Percentiles rank a stretch among this genome's conserved stretches.
These are phyloP conservation scores for Hortiboletus campestris DNA, from an alignment of 768 basidiomycete genomes.

Conservation along the genomic window DNA sequence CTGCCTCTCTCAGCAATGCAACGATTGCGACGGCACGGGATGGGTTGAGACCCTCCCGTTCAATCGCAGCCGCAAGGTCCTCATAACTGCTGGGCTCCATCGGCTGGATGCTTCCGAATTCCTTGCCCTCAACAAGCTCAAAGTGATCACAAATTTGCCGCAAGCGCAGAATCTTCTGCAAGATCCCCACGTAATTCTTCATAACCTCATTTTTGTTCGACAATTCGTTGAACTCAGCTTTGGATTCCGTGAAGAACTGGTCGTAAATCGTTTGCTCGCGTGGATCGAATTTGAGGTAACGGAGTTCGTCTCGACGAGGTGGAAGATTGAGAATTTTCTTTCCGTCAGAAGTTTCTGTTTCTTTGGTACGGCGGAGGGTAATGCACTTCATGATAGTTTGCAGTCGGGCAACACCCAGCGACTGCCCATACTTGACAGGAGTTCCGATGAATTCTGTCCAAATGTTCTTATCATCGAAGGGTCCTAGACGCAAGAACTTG, in stretches of 20 bases:
- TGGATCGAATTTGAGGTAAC: slow-evolving; percentile 78
- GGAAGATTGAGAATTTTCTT: slow-evolving; percentile 85
- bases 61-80: slow-evolving; percentile 73
- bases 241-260: slow-evolving; percentile 84
- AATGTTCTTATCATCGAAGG: slow-evolving; percentile 87
- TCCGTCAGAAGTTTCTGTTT: slow-evolving; percentile 77
- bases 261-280: slow-evolving; percentile 87
- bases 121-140: slow-evolving; percentile 80
- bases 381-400: slow-evolving; percentile 97
- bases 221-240: slow-evolving; percentile 87
- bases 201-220: slow-evolving; percentile 88
- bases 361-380: slow-evolving; percentile 95
- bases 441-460: slow-evolving; percentile 94
- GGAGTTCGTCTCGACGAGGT: slow-evolving; percentile 84
- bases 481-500: slow-evolving; percentile 90
- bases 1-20: slow-evolving; percentile 79
- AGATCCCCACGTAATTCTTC: slow-evolving; percentile 97
- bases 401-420: slow-evolving; percentile 86
- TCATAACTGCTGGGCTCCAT: slow-evolving; percentile 64
- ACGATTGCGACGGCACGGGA: slow-evolving; percentile 80
- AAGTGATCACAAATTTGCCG: slow-evolving; percentile 98
- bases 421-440: slow-evolving; percentile 89
- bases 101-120: slow-evolving; percentile 41
- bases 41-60: slow-evolving; percentile 73
- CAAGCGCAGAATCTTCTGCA: slow-evolving; percentile 93